Evolutionary conservation across 768 basidiomycete species (phyloP).

Genomic region (Asterophora parasitica): DNA sequence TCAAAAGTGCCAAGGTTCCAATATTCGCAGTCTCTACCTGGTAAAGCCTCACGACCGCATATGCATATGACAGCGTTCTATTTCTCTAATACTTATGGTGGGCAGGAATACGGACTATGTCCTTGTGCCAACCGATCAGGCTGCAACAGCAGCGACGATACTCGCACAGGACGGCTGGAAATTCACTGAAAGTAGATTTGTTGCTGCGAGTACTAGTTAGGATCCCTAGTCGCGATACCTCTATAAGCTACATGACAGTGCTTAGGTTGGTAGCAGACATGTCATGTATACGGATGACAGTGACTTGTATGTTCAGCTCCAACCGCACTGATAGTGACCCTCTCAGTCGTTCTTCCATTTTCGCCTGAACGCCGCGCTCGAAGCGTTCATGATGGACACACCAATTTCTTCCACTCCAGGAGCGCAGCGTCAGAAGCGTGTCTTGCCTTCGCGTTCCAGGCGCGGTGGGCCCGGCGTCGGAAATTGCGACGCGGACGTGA

Average conservation of each 20-base stretch:
- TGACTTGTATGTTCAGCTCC: background rate
- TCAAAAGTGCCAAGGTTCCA: conserved; percentile 46
- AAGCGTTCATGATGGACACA: conserved; percentile 29
- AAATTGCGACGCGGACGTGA: conserved; percentile 70
- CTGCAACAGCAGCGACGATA: conserved; percentile 35
- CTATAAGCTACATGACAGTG: background rate
- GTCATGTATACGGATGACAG: background rate
- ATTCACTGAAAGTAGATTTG: conserved; percentile 33
- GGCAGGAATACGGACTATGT: conserved; percentile 65
- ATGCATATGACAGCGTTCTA: background rate
- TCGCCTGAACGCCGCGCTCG: background rate
- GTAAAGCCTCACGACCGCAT: conserved; percentile 37
- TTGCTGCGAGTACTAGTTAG: too few relatives aligned
- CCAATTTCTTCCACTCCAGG: conserved; percentile 28
- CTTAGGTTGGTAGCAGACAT: background rate
- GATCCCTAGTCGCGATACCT: background rate
- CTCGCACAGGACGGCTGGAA: conserved; percentile 51
- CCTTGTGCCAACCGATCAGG: conserved; percentile 43
- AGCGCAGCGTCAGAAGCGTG: conserved; percentile 62
- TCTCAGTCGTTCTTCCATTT: background rate
- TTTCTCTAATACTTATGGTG: background rate
- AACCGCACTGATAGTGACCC: conserved; percentile 1
- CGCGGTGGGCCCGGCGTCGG: conserved; percentile 81
- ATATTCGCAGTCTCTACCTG: conserved; percentile 64
- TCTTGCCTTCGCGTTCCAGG: conserved; percentile 75